A percentile compares a stretch with the other conserved stretches of the same genome.
Conservation (phyloP, 768 basidiomycete species). For the Leucocoprinus sp. region DNA sequence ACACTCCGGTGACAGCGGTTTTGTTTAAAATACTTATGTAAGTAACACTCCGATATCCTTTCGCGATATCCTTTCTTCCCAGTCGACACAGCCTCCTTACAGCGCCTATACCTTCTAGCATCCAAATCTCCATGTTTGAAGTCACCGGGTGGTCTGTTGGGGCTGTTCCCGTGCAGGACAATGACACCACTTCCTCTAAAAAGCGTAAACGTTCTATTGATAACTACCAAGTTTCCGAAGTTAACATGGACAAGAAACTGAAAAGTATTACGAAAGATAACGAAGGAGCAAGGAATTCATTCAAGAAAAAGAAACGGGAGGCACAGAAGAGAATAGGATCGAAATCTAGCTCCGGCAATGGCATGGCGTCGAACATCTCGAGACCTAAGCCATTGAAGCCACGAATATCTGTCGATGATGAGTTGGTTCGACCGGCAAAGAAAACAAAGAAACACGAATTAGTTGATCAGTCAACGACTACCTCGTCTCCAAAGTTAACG, state of each 20-base stretch:
- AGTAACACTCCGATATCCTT: background rate
- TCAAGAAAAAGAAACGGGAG: slow-evolving; percentile 12
- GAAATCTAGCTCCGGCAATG: background rate
- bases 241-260: slow-evolving; percentile 55
- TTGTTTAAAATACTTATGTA: background rate
- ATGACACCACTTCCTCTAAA: slow-evolving; percentile 28
- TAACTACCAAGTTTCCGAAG: slow-evolving; percentile 32
- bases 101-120: background rate
- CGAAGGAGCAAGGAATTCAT: slow-evolving; percentile 15
- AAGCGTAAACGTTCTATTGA: slow-evolving; percentile 44
- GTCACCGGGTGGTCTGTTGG: slow-evolving; percentile 64
- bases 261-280: slow-evolving; percentile 15
- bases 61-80: background rate
- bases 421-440: slow-evolving; percentile 14
- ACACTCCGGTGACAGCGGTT: background rate
- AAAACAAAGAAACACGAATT: slow-evolving; percentile 9
- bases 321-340: slow-evolving; percentile 15
- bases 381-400: slow-evolving; percentile 17
- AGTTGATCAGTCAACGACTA: background rate
- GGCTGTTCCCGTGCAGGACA: slow-evolving; percentile 30
- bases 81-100: background rate
- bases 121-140: slow-evolving; percentile 32
- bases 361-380: slow-evolving; percentile 13
- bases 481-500: slow-evolving; percentile 38
- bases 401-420: slow-evolving; percentile 12